These are phyloP conservation scores for Thalassiosira mediterranea DNA, from an alignment of 352 stramenopile species.

Conservation along the genomic window DNA sequence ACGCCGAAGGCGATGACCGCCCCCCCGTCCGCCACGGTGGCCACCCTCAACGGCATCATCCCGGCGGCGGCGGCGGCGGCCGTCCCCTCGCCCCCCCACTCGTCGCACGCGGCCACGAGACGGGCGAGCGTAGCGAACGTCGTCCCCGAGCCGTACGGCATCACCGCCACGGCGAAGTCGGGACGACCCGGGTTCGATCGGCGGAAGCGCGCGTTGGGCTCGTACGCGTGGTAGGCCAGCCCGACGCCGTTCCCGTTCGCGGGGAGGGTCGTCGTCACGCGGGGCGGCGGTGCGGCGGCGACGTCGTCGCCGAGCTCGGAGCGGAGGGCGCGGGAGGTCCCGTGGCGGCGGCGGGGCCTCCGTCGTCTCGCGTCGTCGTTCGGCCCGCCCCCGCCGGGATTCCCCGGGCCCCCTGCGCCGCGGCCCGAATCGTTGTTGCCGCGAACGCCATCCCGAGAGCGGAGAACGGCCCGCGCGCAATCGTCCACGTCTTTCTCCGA, in stretches of 20 bases:
- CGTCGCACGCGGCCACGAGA: conserved; percentile 39
- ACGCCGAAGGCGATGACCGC: conserved; percentile 77
- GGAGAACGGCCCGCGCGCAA: too few species aligned
- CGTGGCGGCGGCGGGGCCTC: too few species aligned
- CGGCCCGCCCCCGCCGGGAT: neutral
- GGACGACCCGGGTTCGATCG: conserved; percentile 70
- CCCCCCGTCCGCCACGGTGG: conserved; percentile 69
- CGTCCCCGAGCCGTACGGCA: conserved; percentile 47
- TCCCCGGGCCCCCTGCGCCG: too few species aligned
- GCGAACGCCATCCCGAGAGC: neutral
- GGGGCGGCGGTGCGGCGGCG: conserved; percentile 19
- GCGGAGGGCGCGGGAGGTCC: conserved; percentile 3
- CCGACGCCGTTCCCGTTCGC: neutral
- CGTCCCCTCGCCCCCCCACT: neutral
- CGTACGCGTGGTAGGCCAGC: conserved; percentile 72
- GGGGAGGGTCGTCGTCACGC: conserved; percentile 5
- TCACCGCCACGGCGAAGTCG: conserved; percentile 68
- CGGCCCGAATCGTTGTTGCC: too few species aligned
- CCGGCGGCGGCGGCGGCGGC: neutral
- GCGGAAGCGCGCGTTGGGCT: conserved; percentile 68
- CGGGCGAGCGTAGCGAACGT: conserved; percentile 32
- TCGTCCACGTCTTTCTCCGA: conserved; percentile 1
- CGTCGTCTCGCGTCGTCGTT: too few species aligned
- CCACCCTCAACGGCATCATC: conserved; percentile 67
- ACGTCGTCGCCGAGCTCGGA: conserved; percentile 24